Evolutionary conservation across 2,329 filamentous ascomycete species (phyloP).

Genomic region (Exophiala xenobiotica): DNA sequence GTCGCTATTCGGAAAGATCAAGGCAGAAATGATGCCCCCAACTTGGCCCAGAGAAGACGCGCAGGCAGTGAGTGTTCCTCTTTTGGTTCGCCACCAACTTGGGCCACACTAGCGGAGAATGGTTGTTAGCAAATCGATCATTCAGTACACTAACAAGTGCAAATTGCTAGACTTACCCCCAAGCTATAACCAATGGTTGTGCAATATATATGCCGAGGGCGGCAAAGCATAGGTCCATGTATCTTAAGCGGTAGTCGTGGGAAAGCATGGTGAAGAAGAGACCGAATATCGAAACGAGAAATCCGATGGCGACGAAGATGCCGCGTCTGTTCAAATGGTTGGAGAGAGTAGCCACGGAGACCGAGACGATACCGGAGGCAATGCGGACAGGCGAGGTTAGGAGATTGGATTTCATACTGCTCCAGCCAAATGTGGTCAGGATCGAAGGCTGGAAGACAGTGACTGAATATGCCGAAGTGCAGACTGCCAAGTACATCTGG

Average conservation of each 20-base stretch:
- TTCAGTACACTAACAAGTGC: neutral
- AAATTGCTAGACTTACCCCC: neutral
- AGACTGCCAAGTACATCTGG: neutral
- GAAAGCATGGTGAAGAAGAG: neutral
- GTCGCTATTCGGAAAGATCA: conserved; percentile 2
- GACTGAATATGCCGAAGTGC: neutral
- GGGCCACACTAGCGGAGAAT: neutral
- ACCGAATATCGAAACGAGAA: neutral
- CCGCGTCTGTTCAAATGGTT: neutral
- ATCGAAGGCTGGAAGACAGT: conserved; percentile 2
- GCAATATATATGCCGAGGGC: conserved; percentile 3
- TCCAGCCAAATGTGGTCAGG: neutral
- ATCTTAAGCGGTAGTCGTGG: conserved; percentile 1
- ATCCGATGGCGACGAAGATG: neutral
- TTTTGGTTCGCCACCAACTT: conserved; percentile 1
- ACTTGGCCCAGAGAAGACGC: conserved; percentile 1
- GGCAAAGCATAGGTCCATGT: neutral
- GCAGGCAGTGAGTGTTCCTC: conserved; percentile 1
- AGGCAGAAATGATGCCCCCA: conserved; percentile 2
- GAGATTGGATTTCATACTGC: conserved; percentile 2
- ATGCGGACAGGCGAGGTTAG: conserved; percentile 1
- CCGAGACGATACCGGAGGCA: conserved; percentile 2
- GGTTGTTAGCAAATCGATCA: neutral
- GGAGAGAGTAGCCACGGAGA: neutral
- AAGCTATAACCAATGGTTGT: conserved; percentile 1